Base-by-base conservation (phyloP, 2,329 filamentous ascomycete genomes). In the Tolypocladium capitatum region DNA sequence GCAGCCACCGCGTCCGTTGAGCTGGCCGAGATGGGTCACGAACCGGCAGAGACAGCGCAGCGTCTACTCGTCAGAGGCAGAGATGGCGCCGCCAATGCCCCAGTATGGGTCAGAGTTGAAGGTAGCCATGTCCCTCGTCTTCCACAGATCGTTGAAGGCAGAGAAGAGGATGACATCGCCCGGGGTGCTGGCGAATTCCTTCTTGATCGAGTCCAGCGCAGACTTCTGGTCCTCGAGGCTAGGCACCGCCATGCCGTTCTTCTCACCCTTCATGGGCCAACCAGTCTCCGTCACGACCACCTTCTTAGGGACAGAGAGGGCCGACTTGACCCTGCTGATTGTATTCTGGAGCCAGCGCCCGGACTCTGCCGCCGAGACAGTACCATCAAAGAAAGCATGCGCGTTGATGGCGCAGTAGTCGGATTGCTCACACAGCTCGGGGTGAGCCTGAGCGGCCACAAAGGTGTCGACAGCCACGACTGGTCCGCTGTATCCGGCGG, bases 391-490 rank as follows among this genome's bases (percentile, higher is more conserved):
- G 74, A 89, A 94, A 13, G 87, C 78, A 64, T 94, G 88, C 54
- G 81, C 78, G 66, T 95, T 94, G 61, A 84, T 77, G 16, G 86
- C 84, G 58, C 83, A 87, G 67, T 85, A 86, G 59, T 94, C 87
- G 1, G 84, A 86, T 42, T 70, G 73, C 27, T 80, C 63, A 66
- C 88, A 94, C 43, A 95, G 73, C 46, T 76, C 68, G 0, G 83
- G 82, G 56, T 91, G 75, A 45, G 70, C 66, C 43, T 81, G 68
- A n/a, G 81, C 73, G 5, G 83, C 80, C 21, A 77, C 73, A 57
- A 86, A 85, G 1, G 86, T 91, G 61, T 95, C 89, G 43, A 91
- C 85, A 0, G 84, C 81, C 34, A 90, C 85, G 30, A 94, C 80
- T 2, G 79, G 78, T 2, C 88, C 88, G 2, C 66, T 63, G 65